These are phyloP conservation scores for Tulasnella sp. DNA, from an alignment of 768 basidiomycete species.

Conservation along the genomic window DNA sequence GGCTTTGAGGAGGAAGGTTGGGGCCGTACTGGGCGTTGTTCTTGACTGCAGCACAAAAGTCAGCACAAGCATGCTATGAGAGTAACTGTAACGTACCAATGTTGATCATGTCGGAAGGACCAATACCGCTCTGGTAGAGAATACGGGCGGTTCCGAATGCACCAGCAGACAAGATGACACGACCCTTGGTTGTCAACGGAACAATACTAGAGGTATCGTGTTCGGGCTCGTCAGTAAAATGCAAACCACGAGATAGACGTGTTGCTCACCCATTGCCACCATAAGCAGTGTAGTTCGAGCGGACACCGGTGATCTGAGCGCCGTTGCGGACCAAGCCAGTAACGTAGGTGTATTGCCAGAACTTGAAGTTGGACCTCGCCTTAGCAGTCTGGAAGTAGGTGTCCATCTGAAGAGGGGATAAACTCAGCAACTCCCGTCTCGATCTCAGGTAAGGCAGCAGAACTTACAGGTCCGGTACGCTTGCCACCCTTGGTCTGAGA, in stretches of 20 bases:
- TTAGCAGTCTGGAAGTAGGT: constrained; percentile 59
- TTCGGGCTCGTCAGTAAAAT: too few relatives aligned
- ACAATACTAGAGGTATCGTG: constrained; percentile 40
- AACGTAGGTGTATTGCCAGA: constrained; percentile 50
- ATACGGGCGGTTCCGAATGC: constrained; percentile 45
- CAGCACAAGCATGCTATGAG: background rate
- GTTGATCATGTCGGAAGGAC: constrained; percentile 54
- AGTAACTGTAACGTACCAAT: background rate
- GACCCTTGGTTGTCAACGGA: constrained; percentile 53
- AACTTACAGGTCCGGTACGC: constrained; percentile 46
- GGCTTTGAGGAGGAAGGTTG: constrained; percentile 48
- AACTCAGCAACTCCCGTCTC: too few relatives aligned
- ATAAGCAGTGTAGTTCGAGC: constrained; percentile 56
- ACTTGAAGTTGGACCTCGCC: constrained; percentile 51
- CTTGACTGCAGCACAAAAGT: constrained; percentile 39
- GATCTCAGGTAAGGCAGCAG: too few relatives aligned
- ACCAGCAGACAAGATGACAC: constrained; percentile 59
- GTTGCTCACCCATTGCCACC: constrained; percentile 45
- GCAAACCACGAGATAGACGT: background rate
- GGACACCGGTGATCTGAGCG: constrained; percentile 52
- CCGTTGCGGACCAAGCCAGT: constrained; percentile 54
- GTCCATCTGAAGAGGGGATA: constrained; percentile 39
- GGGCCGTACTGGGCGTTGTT: constrained; percentile 46
- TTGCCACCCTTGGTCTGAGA: constrained; percentile 35
- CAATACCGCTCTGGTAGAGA: constrained; percentile 40